These are phyloP conservation scores for Scortechinia acanthostroma DNA, from an alignment of 2,329 filamentous ascomycete genomes.

Conservation along the genomic window DNA sequence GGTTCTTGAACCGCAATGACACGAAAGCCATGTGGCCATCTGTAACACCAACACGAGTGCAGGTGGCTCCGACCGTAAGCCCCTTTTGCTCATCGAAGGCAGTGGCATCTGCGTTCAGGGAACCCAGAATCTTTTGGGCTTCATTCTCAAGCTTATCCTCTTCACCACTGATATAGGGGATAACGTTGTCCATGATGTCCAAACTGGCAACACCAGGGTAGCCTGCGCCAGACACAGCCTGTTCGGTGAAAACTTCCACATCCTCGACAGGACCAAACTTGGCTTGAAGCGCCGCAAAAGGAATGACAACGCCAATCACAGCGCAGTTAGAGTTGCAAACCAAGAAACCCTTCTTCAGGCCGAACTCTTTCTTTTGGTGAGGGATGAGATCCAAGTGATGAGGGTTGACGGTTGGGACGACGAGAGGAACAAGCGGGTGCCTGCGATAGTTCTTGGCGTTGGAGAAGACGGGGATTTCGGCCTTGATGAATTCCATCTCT, in stretches of 20 bases:
- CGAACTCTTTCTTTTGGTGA: not conserved
- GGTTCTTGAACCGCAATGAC: conserved; percentile 7
- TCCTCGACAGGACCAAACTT: conserved; percentile 8
- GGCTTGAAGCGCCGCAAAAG: conserved; percentile 5
- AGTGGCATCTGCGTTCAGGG: not conserved
- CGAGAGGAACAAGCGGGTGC: conserved; percentile 4
- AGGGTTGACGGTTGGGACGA: conserved; percentile 5
- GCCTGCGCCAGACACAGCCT: conserved; percentile 7
- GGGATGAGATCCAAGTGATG: conserved; percentile 4
- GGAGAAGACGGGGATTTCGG: conserved; percentile 5
- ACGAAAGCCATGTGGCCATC: conserved; percentile 8
- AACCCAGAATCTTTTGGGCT: conserved; percentile 8
- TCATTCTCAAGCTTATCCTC: conserved; percentile 7
- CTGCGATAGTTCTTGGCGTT: conserved; percentile 5
- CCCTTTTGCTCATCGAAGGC: conserved; percentile 3
- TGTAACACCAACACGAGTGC: conserved; percentile 8
- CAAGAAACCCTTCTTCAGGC: conserved; percentile 4
- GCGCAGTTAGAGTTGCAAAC: conserved; percentile 6
- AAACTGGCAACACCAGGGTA: conserved; percentile 7
- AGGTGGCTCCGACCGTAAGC: conserved; percentile 7
- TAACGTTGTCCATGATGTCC: conserved; percentile 9
- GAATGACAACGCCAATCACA: conserved; percentile 4
- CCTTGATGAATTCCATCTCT: conserved; percentile 4
- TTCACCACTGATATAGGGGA: conserved; percentile 8
- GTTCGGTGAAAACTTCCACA: conserved; percentile 7